Conservation (phyloP, 768 basidiomycete species). For the Cystobasidium onofrii region DNA sequence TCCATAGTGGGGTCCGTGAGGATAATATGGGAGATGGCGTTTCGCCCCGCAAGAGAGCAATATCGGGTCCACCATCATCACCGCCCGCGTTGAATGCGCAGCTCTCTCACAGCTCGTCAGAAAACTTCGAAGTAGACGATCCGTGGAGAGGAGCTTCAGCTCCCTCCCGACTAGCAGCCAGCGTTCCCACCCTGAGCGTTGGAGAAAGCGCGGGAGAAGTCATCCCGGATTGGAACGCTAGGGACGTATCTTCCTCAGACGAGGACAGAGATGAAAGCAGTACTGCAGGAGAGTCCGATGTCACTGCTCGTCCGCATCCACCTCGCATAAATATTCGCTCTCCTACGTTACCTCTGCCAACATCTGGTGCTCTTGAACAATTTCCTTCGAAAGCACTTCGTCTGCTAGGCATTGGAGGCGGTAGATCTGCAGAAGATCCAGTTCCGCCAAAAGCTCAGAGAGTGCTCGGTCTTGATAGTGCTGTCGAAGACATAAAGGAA, state of each 20-base stretch:
- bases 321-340: not conserved
- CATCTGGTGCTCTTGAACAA: not conserved
- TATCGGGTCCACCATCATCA: not conserved
- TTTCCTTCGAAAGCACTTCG: conserved; percentile 16
- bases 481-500: too few species aligned
- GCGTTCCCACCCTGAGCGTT: not conserved
- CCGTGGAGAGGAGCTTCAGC: conserved; percentile 19
- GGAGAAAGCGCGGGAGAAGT: conserved; percentile 5
- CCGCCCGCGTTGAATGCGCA: not conserved
- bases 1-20: not conserved
- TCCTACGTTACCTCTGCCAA: not conserved
- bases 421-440: not conserved
- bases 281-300: conserved; percentile 19
- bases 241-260: not conserved
- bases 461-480: not conserved
- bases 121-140: conserved; percentile 18
- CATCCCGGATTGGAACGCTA: not conserved
- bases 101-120: not conserved
- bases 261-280: not conserved
- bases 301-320: conserved; percentile 13
- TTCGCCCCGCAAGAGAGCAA: not conserved
- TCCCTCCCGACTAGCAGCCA: not conserved
- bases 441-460: conserved; percentile 28
- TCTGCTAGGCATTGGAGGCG: not conserved
- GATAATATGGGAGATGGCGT: not conserved